These are phyloP conservation scores for Hypoxylon rickii DNA, from an alignment of 495 filamentous ascomycete species.

Conservation along the genomic window DNA sequence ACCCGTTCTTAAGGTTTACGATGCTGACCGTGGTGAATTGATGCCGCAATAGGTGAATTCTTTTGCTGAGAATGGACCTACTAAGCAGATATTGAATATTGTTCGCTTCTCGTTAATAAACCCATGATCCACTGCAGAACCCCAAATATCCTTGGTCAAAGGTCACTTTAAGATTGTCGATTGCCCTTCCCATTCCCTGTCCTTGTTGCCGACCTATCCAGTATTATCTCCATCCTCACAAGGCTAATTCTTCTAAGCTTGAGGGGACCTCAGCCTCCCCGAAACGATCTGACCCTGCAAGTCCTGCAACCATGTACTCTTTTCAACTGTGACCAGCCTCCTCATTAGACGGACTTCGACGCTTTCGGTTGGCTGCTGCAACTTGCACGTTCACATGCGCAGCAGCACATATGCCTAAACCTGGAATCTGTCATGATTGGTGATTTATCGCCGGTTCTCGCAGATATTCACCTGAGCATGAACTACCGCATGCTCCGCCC, in stretches of 20 bases:
- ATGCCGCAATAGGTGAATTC: too few relatives aligned
- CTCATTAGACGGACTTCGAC: constrained; percentile 21
- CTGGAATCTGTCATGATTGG: constrained; percentile 17
- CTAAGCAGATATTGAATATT: not conserved
- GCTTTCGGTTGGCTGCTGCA: constrained; percentile 24
- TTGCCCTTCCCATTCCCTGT: constrained; percentile 7
- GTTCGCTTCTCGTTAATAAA: not conserved
- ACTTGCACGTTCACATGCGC: constrained; percentile 13
- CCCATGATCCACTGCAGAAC: not conserved
- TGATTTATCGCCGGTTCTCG: constrained; percentile 22
- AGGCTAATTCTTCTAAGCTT: constrained; percentile 16
- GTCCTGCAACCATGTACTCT: not conserved
- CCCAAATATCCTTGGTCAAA: constrained; percentile 21
- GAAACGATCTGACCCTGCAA: constrained; percentile 1
- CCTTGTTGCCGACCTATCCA: too few relatives aligned
- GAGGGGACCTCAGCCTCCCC: too few relatives aligned
- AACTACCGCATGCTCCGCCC: constrained; percentile 22
- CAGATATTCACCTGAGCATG: too few relatives aligned
- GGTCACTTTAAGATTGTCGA: too few relatives aligned
- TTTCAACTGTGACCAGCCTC: constrained; percentile 21
- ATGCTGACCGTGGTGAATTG: not conserved
- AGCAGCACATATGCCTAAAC: constrained; percentile 1
- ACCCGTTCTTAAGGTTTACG: not conserved
- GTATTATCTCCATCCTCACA: too few relatives aligned
- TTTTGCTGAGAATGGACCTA: too few relatives aligned